Percentiles rank a stretch among this genome's conserved stretches.
phyloP scores from a whole-genome alignment of 2,329 filamentous ascomycete genomes.

The Plenodomus biglobosus region DNA sequence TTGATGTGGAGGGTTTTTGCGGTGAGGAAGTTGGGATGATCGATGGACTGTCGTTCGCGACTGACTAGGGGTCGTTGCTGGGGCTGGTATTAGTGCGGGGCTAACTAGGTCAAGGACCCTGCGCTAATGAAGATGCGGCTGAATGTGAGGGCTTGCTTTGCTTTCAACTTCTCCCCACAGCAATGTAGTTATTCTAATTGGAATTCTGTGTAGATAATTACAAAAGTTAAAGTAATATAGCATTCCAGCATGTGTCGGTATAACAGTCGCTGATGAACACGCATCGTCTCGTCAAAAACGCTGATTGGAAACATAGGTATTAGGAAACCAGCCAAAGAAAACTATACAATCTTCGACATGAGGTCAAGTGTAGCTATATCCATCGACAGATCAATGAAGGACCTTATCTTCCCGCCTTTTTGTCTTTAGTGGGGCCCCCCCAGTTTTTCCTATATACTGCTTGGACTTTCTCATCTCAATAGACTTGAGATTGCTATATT shows the following conservation, averaged over 20 bases:
- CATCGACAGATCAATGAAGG: not conserved
- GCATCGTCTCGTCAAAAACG: too few relatives aligned
- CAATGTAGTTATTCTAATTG: not conserved
- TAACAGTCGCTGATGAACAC: too few relatives aligned
- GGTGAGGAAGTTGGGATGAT: not conserved
- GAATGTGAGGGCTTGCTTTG: not conserved
- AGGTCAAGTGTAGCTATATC: not conserved
- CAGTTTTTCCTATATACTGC: not conserved
- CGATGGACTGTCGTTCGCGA: not conserved
- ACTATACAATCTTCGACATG: too few relatives aligned
- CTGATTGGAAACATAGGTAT: too few relatives aligned
- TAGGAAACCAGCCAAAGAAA: too few relatives aligned
- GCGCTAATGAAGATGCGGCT: not conserved
- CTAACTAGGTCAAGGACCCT: not conserved
- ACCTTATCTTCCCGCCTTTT: not conserved
- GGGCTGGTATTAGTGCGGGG: not conserved
- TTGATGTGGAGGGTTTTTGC: not conserved
- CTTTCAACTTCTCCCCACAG: not conserved
- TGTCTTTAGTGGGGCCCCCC: not conserved
- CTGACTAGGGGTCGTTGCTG: not conserved
- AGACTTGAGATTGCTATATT: not conserved
- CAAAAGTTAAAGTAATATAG: too few relatives aligned
- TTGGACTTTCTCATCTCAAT: not conserved
- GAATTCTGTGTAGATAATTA: too few relatives aligned
- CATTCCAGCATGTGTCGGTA: too few relatives aligned